These are phyloP conservation scores for Cetradonia linearis DNA, from an alignment of 495 filamentous ascomycete genomes.

Conservation along the genomic window DNA sequence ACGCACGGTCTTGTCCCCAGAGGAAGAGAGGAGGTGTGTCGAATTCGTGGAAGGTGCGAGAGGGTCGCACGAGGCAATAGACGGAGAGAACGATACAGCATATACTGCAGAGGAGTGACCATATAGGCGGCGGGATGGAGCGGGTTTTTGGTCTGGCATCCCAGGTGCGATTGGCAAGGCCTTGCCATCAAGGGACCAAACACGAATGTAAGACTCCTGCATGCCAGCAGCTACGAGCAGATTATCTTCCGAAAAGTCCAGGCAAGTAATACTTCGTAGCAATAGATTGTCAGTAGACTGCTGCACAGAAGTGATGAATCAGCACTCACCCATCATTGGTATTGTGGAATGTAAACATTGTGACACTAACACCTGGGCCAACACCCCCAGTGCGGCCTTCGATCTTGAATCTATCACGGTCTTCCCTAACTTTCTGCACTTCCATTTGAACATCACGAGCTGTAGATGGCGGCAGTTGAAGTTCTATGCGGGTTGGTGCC, in stretches of 20 bases:
- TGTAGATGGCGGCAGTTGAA: slow-evolving; percentile 76
- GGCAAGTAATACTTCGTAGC: slow-evolving; percentile 60
- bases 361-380: slow-evolving; percentile 70
- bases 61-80: slow-evolving; percentile 40
- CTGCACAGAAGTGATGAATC: neutral
- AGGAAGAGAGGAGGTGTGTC: slow-evolving; percentile 73
- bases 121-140: slow-evolving; percentile 70
- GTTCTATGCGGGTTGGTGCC: slow-evolving; percentile 59
- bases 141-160: slow-evolving; percentile 28
- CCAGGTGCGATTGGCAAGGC: slow-evolving; percentile 37
- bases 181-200: slow-evolving; percentile 81
- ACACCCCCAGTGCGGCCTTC: slow-evolving; percentile 69
- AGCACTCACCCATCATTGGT: slow-evolving; percentile 68
- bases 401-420: slow-evolving; percentile 79
- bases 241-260: slow-evolving; percentile 89
- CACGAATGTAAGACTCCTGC: slow-evolving; percentile 84
- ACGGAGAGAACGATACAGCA: slow-evolving; percentile 79
- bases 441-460: slow-evolving; percentile 87
- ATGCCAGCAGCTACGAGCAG: slow-evolving; percentile 77
- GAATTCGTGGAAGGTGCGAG: slow-evolving; percentile 50
- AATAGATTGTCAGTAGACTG: neutral
- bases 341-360: slow-evolving; percentile 98
- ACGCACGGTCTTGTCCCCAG: slow-evolving; percentile 75
- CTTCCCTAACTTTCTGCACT: slow-evolving; percentile 87
- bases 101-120: slow-evolving; percentile 88